Evolutionary conservation across 768 basidiomycete species (phyloP), one percentile per base, ranked within the genome.

Genomic region (Phanerochaete sordida): DNA sequence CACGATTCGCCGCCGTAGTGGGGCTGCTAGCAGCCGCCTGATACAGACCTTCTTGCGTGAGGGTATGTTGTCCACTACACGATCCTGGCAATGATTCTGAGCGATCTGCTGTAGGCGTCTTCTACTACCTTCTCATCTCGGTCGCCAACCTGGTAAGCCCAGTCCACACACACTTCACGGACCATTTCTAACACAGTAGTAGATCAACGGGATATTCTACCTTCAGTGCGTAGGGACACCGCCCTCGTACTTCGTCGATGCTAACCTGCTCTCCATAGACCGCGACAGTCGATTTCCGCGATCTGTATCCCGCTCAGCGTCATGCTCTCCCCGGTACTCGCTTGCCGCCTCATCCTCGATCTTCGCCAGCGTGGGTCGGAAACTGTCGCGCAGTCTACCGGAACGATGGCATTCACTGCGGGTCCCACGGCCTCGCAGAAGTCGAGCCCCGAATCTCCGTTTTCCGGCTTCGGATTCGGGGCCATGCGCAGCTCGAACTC

Each of bases 31-130:
- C 66, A 92, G 88, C 69, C 81, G 85, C 47, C 81, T 92, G 46
- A 91, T 92, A 57, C 90, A 91, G 69, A 92, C 90, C 31, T 92
- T 92, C 73, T 78, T 92, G 64, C 87, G 88, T 54, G 90, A 92
- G 79, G 90, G 88, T 86, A 67, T 35, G 71, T 65, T 47, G 57
- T 12, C 59, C 47, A 56, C 58, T 59, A 28, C 47, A 28, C 50
- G 39, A 49, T 23, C 35, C 23, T 30, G 0, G 11, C 6, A 1
- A 15, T 24, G 1, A 1, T 19, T 30, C n/a, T 54, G 23, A 30
- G 48, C 24, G 15, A 23, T n/a, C 43, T 43, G 21, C 3, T 65
- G 12, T 26, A 87, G 88, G 90, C 62, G 85, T 92, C 62, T 92
- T 91, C 71, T 93, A 92, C 68, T 93, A 91, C 68, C 80, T 93